Conservation (phyloP, 495 filamentous ascomycete species). For the Chaetomium tenue region DNA sequence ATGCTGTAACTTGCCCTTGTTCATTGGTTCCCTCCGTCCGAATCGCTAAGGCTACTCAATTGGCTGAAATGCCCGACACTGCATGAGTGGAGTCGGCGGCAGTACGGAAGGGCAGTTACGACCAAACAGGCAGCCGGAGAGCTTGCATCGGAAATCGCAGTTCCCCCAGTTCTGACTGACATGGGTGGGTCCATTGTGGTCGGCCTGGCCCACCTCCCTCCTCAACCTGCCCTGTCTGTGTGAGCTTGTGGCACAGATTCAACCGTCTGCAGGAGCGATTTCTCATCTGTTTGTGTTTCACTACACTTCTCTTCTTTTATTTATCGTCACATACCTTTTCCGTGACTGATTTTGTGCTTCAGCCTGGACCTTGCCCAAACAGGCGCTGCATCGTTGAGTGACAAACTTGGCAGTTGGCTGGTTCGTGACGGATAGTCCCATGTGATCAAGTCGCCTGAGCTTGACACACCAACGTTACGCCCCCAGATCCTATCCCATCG, state of each 20-base stretch:
- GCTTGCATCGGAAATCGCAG: not conserved
- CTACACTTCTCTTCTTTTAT: not conserved
- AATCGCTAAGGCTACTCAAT: constrained; percentile 21
- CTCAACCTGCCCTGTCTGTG: not conserved
- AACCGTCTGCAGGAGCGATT: not conserved
- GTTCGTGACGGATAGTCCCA: constrained; percentile 3
- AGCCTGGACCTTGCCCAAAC: not conserved
- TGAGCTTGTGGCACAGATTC: not conserved
- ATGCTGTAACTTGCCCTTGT: not conserved
- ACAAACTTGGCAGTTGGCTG: not conserved
- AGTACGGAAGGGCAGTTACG: constrained; percentile 10
- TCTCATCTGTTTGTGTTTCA: not conserved
- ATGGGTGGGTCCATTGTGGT: not conserved
- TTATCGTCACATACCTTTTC: not conserved
- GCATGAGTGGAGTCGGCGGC: constrained; percentile 20
- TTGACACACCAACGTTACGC: not conserved
- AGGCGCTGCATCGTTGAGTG: not conserved
- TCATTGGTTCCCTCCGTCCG: constrained; percentile 35
- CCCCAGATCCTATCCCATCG: constrained; percentile 5
- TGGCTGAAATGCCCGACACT: constrained; percentile 23
- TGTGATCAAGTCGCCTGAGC: constrained; percentile 16
- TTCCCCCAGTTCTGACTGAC: not conserved
- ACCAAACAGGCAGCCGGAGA: constrained; percentile 1
- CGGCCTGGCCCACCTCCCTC: not conserved
- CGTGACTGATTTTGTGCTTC: not conserved